Evolutionary conservation across 495 filamentous ascomycete species (phyloP).

Genomic region (Staphylotrichum tortipilum): DNA sequence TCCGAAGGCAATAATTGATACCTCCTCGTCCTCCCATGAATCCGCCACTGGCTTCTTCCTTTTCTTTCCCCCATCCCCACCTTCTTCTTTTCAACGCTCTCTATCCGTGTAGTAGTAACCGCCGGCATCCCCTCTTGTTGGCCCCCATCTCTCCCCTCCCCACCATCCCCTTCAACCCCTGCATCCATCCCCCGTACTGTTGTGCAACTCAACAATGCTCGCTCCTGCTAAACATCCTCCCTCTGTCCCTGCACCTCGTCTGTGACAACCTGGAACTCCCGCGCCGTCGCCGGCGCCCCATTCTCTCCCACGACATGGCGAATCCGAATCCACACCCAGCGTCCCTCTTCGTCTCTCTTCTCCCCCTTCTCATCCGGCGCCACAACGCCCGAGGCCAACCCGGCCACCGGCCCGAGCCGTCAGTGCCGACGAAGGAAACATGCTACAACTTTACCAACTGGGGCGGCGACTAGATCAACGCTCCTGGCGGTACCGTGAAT

Average conservation of each 20-base stretch:
- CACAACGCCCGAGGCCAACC: too few species aligned
- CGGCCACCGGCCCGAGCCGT: too few species aligned
- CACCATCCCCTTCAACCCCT: background rate
- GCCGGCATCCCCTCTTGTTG: conserved; percentile 28
- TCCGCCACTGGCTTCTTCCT: conserved; percentile 21
- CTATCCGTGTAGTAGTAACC: conserved; percentile 7
- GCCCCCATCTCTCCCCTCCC: conserved; percentile 30
- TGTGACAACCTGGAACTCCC: too few species aligned
- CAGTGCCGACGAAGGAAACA: background rate
- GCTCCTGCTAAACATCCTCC: too few species aligned
- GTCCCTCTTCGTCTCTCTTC: too few species aligned
- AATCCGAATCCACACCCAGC: too few species aligned
- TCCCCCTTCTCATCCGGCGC: too few species aligned
- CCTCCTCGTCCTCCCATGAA: conserved; percentile 26
- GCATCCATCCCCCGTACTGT: too few species aligned
- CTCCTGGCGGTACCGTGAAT: background rate
- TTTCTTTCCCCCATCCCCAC: background rate
- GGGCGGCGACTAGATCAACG: background rate
- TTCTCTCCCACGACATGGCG: too few species aligned
- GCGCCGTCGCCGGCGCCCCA: too few species aligned
- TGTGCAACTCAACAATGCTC: too few species aligned
- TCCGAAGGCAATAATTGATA: background rate
- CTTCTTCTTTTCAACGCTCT: conserved; percentile 1
- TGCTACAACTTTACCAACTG: background rate
- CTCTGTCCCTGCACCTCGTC: too few species aligned